A percentile compares a stretch with the other conserved stretches of the same genome.
phyloP scores from a whole-genome alignment of 208 protist genomes.

The Wallacemonas sp. region DNA sequence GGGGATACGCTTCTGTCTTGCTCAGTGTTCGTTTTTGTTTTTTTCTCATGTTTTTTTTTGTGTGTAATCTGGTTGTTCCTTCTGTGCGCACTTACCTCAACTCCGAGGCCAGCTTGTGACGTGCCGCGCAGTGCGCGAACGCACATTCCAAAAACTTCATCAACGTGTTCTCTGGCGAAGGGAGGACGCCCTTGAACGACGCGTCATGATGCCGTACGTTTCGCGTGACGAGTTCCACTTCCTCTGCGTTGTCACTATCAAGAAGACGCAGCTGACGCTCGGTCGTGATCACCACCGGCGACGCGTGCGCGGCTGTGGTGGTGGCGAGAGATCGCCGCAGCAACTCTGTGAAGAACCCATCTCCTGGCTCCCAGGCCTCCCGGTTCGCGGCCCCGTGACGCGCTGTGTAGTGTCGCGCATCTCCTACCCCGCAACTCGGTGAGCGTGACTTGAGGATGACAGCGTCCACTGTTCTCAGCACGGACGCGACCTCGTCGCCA shows the following conservation, averaged over 20 bases:
- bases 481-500: constrained; percentile 15
- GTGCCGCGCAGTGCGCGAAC: not conserved
- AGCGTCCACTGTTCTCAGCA: constrained; percentile 42
- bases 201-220: not conserved
- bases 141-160: not conserved
- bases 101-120: not conserved
- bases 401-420: constrained; percentile 61
- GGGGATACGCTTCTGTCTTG: not conserved
- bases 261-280: constrained; percentile 26
- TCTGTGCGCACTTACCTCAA: not conserved
- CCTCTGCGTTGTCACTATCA: not conserved
- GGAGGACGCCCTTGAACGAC: not conserved
- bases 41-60: not conserved
- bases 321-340: constrained; percentile 25
- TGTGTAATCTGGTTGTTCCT: not conserved
- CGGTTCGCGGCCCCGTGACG: not conserved
- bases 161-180: not conserved
- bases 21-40: not conserved
- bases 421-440: constrained; percentile 75
- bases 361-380: constrained; percentile 25
- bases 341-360: constrained; percentile 69
- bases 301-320: not conserved
- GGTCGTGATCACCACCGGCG: constrained; percentile 22
- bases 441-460: constrained; percentile 78
- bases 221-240: not conserved